Evolutionary conservation across 805 yeast genomes (phyloP).

Genomic region (Yamadazyma akitaensis): DNA sequence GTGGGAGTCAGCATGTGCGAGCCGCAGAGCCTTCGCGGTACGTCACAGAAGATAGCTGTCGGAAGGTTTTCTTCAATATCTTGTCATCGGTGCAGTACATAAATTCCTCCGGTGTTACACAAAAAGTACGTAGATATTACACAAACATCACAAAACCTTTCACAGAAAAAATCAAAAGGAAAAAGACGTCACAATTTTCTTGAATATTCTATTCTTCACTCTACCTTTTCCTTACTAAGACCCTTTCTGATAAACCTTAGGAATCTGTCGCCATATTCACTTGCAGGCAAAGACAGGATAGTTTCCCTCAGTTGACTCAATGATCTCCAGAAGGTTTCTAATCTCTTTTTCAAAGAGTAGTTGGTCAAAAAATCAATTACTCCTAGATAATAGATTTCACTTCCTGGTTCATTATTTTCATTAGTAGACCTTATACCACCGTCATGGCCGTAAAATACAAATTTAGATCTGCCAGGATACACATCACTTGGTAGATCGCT

Average conservation of each 20-base stretch:
- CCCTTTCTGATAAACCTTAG: conserved; percentile 57
- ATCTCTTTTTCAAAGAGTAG: conserved; percentile 65
- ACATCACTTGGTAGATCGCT: conserved; percentile 44
- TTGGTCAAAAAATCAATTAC: conserved; percentile 90
- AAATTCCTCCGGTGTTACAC: too few species aligned
- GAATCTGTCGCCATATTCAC: conserved; percentile 87
- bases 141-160: too few species aligned
- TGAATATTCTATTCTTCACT: neutral
- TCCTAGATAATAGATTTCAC: conserved; percentile 82
- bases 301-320: conserved; percentile 63
- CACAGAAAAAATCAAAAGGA: too few species aligned
- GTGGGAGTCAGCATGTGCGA: neutral
- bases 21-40: neutral
- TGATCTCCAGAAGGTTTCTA: conserved; percentile 85
- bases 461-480: conserved; percentile 47
- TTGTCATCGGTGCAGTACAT: too few species aligned
- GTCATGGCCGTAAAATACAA: conserved; percentile 68
- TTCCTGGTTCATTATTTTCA: conserved; percentile 54
- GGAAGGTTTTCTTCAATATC: too few species aligned
- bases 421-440: conserved; percentile 83
- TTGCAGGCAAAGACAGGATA: conserved; percentile 87
- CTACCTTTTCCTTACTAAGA: conserved; percentile 8
- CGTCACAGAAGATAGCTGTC: too few species aligned
- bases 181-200: neutral
- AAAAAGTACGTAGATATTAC: too few species aligned